Evolutionary conservation across 2,329 filamentous ascomycete genomes (phyloP), one percentile per base, ranked within the genome.

Genomic region (Cytospora paraplurivora): DNA sequence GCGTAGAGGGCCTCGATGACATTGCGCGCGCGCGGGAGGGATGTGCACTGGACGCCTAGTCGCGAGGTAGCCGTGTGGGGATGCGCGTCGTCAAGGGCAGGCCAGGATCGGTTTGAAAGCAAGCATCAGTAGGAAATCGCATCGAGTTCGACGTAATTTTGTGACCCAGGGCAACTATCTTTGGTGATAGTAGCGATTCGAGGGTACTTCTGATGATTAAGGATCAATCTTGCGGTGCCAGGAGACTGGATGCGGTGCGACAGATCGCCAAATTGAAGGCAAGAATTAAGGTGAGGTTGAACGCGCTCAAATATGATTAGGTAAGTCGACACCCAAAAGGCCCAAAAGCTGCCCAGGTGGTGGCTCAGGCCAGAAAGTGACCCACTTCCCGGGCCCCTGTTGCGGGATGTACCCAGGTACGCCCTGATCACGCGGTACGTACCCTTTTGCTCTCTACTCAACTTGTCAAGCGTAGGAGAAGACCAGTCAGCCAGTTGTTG

Each of bases 31-130:
- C n/a, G 37, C 4, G 15, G 34, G 17, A 56, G 34, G 21, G 57
- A 41, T 41, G 53, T 34, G 34, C 17, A 56, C 38, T 19, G 44
- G 38, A 61, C 57, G 47, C 51, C 27, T 52, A 47, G 17, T 32
- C 17, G 34, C 7, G 27, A 27, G 53, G 13, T 60, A 53, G 56
- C 41, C 44, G 52, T 59, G 35, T 56, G 35, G 47, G 52, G 56
- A n/a, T 41, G 58, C 64, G 62, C 64, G 64, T 66, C 62, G 62
- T 64, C 62, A 66, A 58, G 64, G 61, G 61, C 61, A 64, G 64
- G 62, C 62, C 57, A 59, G 64, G 57, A 49, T 47, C 21, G 57
- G 59, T 41, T 55, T 63, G 64, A 41, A 49, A 54, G 50, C 21
- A 54, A 49, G 61, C 21, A 56, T 51, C 21, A 38, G 62, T 34